These are phyloP conservation scores for Hyaloscypha variabilis DNA, from an alignment of 495 filamentous ascomycete species.

Conservation along the genomic window DNA sequence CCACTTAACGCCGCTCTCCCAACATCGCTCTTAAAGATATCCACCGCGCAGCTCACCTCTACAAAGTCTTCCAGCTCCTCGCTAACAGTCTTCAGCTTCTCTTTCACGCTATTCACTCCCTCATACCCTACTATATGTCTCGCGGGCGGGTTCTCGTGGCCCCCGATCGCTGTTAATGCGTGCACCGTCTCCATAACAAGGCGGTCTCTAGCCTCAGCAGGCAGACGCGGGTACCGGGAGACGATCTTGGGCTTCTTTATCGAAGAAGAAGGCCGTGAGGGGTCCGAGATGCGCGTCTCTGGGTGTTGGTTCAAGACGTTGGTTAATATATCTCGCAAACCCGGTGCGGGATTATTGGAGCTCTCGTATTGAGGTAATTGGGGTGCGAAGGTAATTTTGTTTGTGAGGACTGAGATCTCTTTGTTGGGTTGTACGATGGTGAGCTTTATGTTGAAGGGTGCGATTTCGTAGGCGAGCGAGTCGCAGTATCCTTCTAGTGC, in stretches of 20 bases:
- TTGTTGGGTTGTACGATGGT: conserved; percentile 88
- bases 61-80: conserved; percentile 97
- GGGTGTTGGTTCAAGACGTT: conserved; percentile 65
- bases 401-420: conserved; percentile 83
- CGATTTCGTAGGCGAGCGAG: conserved; percentile 94
- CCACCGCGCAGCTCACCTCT: conserved; percentile 67
- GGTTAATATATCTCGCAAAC: conserved; percentile 77
- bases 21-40: conserved; percentile 34
- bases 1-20: conserved; percentile 26
- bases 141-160: conserved; percentile 93
- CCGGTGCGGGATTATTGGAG: conserved; percentile 74
- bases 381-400: conserved; percentile 81
- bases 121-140: conserved; percentile 94
- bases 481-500: conserved; percentile 98
- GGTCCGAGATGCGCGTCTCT: conserved; percentile 45
- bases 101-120: conserved; percentile 84
- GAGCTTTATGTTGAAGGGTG: conserved; percentile 95
- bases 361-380: conserved; percentile 73
- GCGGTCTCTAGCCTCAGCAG: conserved; percentile 62
- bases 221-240: conserved; percentile 72
- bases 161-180: conserved; percentile 86
- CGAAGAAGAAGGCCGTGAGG: background rate
- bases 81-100: conserved; percentile 94
- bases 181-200: conserved; percentile 88
- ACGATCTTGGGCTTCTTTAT: conserved; percentile 57